Percentiles rank a stretch among this genome's conserved stretches.
Evolutionary conservation across 2,329 filamentous ascomycete genomes (phyloP).

Genomic region (Keithomyces neogunnii): DNA sequence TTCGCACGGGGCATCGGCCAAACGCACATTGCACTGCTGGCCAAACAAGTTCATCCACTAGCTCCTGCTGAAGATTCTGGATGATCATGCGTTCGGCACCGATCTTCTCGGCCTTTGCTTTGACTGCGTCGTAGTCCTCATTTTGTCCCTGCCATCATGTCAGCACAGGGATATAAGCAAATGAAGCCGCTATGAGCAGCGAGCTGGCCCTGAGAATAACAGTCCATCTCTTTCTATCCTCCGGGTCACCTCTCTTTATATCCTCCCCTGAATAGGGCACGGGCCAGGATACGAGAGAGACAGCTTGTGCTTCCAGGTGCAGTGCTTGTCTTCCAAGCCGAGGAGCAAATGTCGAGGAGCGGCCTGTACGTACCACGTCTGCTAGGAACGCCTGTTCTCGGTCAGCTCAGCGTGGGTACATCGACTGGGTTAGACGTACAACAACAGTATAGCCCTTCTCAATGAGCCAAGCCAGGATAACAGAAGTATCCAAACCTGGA

Average conservation of each 20-base stretch:
- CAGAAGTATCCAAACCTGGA: background rate
- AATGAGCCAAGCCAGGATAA: background rate
- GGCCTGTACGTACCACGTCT: background rate
- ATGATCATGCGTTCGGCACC: slow-evolving; percentile 32
- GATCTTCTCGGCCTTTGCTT: slow-evolving; percentile 47
- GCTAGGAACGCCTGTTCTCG: background rate
- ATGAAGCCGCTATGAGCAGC: background rate
- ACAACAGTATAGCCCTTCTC: background rate
- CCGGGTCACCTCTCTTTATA: background rate
- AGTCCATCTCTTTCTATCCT: slow-evolving; percentile 1
- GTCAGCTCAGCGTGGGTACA: background rate
- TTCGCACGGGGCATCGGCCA: background rate
- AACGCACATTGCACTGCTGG: slow-evolving; percentile 56
- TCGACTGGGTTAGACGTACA: background rate
- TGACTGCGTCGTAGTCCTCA: slow-evolving; percentile 60
- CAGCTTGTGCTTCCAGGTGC: background rate
- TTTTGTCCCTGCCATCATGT: slow-evolving; percentile 35
- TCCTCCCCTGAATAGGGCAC: background rate
- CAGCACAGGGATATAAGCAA: background rate
- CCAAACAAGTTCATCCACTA: slow-evolving; percentile 69
- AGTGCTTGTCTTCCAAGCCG: background rate
- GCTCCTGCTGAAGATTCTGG: slow-evolving; percentile 57
- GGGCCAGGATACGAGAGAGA: background rate
- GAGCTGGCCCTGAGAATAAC: background rate
- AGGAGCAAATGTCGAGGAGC: background rate